These are phyloP conservation scores for Phaeophleospora eucalypticola DNA, from an alignment of 2,329 filamentous ascomycete species.

Conservation along the genomic window DNA sequence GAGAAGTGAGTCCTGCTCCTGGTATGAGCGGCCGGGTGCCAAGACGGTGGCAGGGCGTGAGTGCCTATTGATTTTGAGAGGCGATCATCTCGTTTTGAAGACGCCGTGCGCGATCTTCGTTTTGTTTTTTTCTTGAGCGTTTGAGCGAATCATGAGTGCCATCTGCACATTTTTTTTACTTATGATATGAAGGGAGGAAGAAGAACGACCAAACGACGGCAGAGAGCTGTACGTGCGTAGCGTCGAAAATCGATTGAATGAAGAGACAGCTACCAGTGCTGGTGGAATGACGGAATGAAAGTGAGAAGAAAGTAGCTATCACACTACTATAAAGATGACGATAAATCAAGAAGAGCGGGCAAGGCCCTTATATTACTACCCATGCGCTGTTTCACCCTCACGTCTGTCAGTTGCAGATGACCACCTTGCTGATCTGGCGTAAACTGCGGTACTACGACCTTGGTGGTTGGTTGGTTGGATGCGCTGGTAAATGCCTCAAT, in stretches of 20 bases:
- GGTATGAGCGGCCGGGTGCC: slow-evolving; percentile 19
- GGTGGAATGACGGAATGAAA: neutral
- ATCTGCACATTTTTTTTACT: neutral
- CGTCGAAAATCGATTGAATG: too few species aligned
- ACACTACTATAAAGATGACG: neutral
- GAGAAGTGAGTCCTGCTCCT: slow-evolving; percentile 35
- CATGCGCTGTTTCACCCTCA: too few species aligned
- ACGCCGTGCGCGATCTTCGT: neutral
- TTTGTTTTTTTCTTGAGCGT: neutral
- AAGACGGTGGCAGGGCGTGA: slow-evolving; percentile 29
- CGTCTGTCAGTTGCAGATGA: neutral
- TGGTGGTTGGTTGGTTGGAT: too few species aligned
- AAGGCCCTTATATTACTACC: too few species aligned
- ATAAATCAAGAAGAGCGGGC: too few species aligned
- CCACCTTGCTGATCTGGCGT: neutral
- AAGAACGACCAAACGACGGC: too few species aligned
- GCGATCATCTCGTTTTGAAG: neutral
- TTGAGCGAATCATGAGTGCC: neutral
- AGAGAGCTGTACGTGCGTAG: too few species aligned
- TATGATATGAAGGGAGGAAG: too few species aligned
- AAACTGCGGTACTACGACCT: neutral
- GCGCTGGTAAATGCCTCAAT: neutral
- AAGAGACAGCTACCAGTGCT: neutral
- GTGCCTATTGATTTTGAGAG: slow-evolving; percentile 19
- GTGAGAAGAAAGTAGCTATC: neutral